Evolutionary conservation across 176 grass and related monocot species (phyloP).

Genomic region (Oryza meyeriana): DNA sequence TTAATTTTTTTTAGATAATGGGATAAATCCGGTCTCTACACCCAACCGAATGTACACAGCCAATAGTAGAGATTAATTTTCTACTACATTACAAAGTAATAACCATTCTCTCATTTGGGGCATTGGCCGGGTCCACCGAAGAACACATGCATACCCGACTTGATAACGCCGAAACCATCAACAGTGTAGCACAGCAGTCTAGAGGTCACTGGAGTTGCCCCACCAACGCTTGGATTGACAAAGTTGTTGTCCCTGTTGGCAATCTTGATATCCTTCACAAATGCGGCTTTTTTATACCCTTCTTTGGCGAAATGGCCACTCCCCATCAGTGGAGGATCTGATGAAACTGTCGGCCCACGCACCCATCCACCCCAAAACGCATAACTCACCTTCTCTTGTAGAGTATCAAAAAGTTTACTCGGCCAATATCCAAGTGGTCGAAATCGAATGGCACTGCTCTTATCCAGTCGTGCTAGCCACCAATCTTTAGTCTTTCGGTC

Average conservation of each 20-base stretch:
- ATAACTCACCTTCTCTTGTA: neutral
- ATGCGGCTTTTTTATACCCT: conserved; percentile 21
- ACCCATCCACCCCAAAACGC: conserved; percentile 1
- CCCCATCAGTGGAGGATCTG: conserved; percentile 4
- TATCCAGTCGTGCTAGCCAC: neutral
- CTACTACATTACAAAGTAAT: neutral
- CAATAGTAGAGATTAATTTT: neutral
- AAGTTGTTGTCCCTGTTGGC: neutral
- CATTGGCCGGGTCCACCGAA: conserved; percentile 30
- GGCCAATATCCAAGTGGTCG: conserved; percentile 43
- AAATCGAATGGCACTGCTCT: conserved; percentile 3
- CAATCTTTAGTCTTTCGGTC: conserved; percentile 5
- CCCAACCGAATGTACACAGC: neutral
- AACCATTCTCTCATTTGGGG: neutral
- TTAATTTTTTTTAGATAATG: too few species aligned
- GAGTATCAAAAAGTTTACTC: neutral
- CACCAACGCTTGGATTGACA: neutral
- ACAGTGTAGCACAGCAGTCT: conserved; percentile 1
- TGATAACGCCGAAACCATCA: neutral
- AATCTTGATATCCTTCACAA: neutral
- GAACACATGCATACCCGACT: neutral
- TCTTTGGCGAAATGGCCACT: conserved; percentile 34
- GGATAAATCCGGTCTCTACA: too few species aligned
- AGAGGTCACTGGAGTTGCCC: too few species aligned
- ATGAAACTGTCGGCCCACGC: neutral